phyloP scores from a whole-genome alignment of 805 yeast species.

The Wickerhamomyces hampshirensis region DNA sequence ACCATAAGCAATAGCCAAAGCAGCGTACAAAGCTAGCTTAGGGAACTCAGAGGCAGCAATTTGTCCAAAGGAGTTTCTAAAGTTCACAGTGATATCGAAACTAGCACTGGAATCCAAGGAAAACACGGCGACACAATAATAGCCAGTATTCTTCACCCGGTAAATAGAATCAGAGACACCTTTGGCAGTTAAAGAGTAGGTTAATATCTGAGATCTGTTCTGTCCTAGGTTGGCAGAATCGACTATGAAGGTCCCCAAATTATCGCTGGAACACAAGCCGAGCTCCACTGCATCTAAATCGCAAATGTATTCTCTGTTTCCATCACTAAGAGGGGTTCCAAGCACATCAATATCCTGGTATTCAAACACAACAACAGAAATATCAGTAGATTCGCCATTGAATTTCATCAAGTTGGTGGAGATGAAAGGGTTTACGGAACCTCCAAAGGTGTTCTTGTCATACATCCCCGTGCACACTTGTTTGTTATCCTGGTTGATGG shows the following conservation, averaged over 20 bases:
- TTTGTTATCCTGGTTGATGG: constrained; percentile 43
- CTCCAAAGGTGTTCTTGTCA: constrained; percentile 83
- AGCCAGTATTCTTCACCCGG: constrained; percentile 72
- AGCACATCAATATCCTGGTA: constrained; percentile 68
- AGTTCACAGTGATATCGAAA: constrained; percentile 67
- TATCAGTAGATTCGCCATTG: constrained; percentile 28
- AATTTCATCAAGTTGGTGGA: constrained; percentile 39
- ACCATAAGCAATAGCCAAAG: constrained; percentile 77
- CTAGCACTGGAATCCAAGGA: constrained; percentile 29
- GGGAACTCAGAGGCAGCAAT: constrained; percentile 89
- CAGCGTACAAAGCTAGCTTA: constrained; percentile 83
- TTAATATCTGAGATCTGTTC: constrained; percentile 49
- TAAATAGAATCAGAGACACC: constrained; percentile 66
- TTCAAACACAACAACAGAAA: constrained; percentile 77
- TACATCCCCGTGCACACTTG: constrained; percentile 91
- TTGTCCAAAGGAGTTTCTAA: constrained; percentile 89
- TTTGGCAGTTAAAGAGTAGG: constrained; percentile 47
- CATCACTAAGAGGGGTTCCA: constrained; percentile 49
- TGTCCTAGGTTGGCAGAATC: constrained; percentile 35
- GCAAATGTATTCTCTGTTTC: constrained; percentile 61
- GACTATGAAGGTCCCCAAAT: constrained; percentile 62
- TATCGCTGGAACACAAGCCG: constrained; percentile 48
- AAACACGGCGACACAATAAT: constrained; percentile 82
- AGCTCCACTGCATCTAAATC: constrained; percentile 58
- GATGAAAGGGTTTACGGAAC: constrained; percentile 60